Conservation (phyloP, 2,329 filamentous ascomycete species). For the Venturiaceae sp. region DNA sequence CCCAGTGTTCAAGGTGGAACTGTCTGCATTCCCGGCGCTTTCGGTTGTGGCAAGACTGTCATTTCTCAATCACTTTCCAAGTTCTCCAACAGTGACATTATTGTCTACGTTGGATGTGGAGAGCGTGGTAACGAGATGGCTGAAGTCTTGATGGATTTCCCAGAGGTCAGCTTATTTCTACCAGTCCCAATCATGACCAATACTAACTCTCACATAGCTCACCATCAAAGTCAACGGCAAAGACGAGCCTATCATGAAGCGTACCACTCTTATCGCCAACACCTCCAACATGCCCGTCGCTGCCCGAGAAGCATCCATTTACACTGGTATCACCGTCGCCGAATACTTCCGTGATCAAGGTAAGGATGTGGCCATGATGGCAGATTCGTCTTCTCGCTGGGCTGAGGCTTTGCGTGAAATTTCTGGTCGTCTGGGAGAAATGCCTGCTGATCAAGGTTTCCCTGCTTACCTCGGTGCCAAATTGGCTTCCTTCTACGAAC, state of each 20-base stretch:
- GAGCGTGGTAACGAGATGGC: slow-evolving; percentile 99
- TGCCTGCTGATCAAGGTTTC: slow-evolving; percentile 99
- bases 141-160: slow-evolving; percentile 99
- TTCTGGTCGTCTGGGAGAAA: slow-evolving; percentile 96
- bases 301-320: slow-evolving; percentile 96
- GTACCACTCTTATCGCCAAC: slow-evolving; percentile 95
- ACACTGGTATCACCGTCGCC: slow-evolving; percentile 88
- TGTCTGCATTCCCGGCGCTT: slow-evolving; percentile 94
- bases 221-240: slow-evolving; percentile 90
- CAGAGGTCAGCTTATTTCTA: slow-evolving; percentile 48
- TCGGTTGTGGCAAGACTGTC: slow-evolving; percentile 98
- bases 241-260: slow-evolving; percentile 99
- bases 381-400: slow-evolving; percentile 96
- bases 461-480: slow-evolving; percentile 95
- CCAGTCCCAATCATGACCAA: not conserved
- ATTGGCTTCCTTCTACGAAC: slow-evolving; percentile 98
- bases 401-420: slow-evolving; percentile 97
- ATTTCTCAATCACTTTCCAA: slow-evolving; percentile 98
- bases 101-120: slow-evolving; percentile 87
- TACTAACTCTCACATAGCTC: slow-evolving; percentile 42
- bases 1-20: slow-evolving; percentile 95
- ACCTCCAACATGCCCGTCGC: slow-evolving; percentile 99
- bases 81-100: slow-evolving; percentile 99
- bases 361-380: slow-evolving; percentile 99
- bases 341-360: slow-evolving; percentile 98